Evolutionary conservation across 805 yeast genomes (phyloP).

Genomic region (Candida pini): DNA sequence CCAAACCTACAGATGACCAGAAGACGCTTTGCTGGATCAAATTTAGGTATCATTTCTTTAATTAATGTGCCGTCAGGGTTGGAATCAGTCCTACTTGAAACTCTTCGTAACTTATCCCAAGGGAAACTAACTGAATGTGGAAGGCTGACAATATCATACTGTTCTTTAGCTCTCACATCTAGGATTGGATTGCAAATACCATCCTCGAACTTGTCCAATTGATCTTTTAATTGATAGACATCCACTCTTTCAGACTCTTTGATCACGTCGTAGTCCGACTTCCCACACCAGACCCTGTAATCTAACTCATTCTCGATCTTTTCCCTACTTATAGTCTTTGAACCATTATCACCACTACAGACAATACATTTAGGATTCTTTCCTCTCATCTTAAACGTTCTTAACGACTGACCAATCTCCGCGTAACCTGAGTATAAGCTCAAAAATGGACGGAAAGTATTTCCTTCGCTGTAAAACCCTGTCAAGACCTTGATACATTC

Average conservation of each 20-base stretch:
- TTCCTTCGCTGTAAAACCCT: slow-evolving; percentile 43
- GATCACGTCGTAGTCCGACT: slow-evolving; percentile 40
- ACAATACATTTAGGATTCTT: slow-evolving; percentile 53
- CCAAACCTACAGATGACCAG: slow-evolving; percentile 82
- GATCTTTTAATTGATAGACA: slow-evolving; percentile 28
- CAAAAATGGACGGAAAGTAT: slow-evolving; percentile 62
- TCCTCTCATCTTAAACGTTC: slow-evolving; percentile 77
- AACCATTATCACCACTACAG: slow-evolving; percentile 52
- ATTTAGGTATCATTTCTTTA: slow-evolving; percentile 7
- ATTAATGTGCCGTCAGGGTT: too few species aligned
- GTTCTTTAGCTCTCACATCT: slow-evolving; percentile 81
- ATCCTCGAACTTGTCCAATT: slow-evolving; percentile 7
- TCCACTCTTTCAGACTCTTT: slow-evolving; percentile 40
- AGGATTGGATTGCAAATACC: slow-evolving; percentile 32
- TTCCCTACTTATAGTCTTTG: slow-evolving; percentile 43
- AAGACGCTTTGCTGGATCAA: slow-evolving; percentile 22
- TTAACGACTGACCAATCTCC: slow-evolving; percentile 52
- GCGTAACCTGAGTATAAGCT: slow-evolving; percentile 58
- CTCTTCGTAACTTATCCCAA: slow-evolving; percentile 39
- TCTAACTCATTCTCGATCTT: slow-evolving; percentile 43
- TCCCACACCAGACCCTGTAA: slow-evolving; percentile 76
- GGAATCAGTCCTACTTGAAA: slow-evolving; percentile 3
- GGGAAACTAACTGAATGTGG: slow-evolving; percentile 61
- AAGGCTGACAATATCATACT: slow-evolving; percentile 61
- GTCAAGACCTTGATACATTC: slow-evolving; percentile 76